These are phyloP conservation scores for Rhodocollybia butyracea DNA, from an alignment of 768 basidiomycete genomes.

Conservation along the genomic window DNA sequence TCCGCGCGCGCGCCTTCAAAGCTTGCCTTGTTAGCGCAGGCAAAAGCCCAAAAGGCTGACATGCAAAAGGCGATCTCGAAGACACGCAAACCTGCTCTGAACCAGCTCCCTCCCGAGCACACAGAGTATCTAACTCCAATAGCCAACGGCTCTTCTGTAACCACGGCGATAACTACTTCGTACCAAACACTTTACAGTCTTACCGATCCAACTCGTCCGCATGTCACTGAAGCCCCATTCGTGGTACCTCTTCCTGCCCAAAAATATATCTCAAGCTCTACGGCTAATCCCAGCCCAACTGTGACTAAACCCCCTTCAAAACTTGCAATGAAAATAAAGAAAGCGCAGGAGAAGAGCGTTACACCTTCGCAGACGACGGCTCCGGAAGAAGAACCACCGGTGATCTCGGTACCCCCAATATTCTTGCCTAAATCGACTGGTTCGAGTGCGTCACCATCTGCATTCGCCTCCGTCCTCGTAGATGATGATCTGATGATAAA, in stretches of 20 bases:
- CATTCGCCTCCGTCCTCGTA: constrained; percentile 72
- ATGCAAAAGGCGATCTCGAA: constrained; percentile 24
- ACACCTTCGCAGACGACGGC: not conserved
- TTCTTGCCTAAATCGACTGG: constrained; percentile 51
- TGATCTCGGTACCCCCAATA: constrained; percentile 44
- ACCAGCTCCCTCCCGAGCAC: constrained; percentile 39
- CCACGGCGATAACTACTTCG: constrained; percentile 80
- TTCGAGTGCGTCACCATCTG: constrained; percentile 73
- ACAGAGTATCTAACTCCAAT: constrained; percentile 78
- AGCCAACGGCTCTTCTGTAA: constrained; percentile 79
- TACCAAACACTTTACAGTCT: constrained; percentile 71
- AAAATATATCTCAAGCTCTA: constrained; percentile 44
- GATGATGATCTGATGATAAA: constrained; percentile 42
- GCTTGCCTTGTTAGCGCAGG: constrained; percentile 70
- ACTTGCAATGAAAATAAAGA: constrained; percentile 70
- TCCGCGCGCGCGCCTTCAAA: constrained; percentile 56
- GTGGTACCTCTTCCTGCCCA: constrained; percentile 38
- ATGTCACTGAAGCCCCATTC: constrained; percentile 37
- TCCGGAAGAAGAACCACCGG: constrained; percentile 37
- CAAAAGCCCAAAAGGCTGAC: constrained; percentile 43
- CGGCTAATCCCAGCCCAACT: constrained; percentile 23
- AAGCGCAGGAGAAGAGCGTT: constrained; percentile 24
- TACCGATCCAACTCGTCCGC: constrained; percentile 44
- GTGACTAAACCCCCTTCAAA: constrained; percentile 48
- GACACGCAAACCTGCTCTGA: constrained; percentile 18